Evolutionary conservation across 768 basidiomycete genomes (phyloP).

Genomic region (Sarcodon aspratus): DNA sequence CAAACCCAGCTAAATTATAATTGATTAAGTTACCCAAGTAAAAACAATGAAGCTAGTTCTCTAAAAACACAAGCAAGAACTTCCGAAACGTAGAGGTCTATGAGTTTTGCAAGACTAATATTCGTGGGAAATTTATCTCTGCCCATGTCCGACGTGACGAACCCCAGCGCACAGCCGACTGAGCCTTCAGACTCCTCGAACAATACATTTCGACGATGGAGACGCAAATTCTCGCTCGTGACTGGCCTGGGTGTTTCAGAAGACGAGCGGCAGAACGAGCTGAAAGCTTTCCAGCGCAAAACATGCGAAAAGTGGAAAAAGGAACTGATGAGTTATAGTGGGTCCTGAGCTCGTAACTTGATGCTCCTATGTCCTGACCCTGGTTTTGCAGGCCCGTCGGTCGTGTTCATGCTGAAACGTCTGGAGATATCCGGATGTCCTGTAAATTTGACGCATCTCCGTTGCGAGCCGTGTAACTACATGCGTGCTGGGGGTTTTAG

Average conservation of each 20-base stretch:
- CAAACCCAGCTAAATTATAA: slow-evolving; percentile 44
- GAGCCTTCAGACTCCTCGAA: too few species aligned
- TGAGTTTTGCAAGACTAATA: too few species aligned
- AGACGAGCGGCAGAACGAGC: slow-evolving; percentile 26
- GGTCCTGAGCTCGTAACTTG: slow-evolving; percentile 16
- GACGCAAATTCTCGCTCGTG: slow-evolving; percentile 31
- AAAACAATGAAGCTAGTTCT: too few species aligned
- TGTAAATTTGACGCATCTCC: slow-evolving; percentile 60
- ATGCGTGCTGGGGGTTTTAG: slow-evolving; percentile 73
- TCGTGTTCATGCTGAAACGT: slow-evolving; percentile 89
- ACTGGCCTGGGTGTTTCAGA: slow-evolving; percentile 40
- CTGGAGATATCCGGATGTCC: slow-evolving; percentile 64
- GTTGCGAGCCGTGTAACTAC: slow-evolving; percentile 76
- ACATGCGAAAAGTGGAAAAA: slow-evolving; percentile 41
- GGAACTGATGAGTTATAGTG: slow-evolving; percentile 35
- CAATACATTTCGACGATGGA: slow-evolving; percentile 38
- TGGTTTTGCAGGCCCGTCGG: slow-evolving; percentile 52
- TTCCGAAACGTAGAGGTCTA: too few species aligned
- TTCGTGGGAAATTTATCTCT: too few species aligned
- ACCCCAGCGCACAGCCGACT: too few species aligned
- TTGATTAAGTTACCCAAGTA: not conserved
- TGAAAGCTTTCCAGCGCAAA: slow-evolving; percentile 26
- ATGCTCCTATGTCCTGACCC: not conserved
- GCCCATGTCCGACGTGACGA: too few species aligned
- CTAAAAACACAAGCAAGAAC: too few species aligned